A percentile compares a stretch with the other conserved stretches of the same genome.
Evolutionary conservation across 768 basidiomycete species (phyloP).

Genomic region (Lactifluus pinguis): DNA sequence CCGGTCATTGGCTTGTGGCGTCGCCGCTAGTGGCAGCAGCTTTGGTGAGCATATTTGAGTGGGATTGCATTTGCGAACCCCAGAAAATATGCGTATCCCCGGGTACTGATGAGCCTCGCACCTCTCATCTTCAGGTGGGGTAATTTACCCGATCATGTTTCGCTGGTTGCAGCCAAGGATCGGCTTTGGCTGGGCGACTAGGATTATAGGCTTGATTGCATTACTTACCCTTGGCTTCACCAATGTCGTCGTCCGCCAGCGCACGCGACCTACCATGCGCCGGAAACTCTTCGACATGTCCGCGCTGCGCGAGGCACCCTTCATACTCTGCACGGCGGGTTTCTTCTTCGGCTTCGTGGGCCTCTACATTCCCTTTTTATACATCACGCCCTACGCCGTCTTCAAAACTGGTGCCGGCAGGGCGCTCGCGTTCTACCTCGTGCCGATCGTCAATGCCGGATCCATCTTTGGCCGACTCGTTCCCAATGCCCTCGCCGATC

Average conservation of each 20-base stretch:
- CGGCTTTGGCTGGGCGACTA: conserved; percentile 24
- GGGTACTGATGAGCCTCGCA: not conserved
- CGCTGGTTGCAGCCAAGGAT: conserved; percentile 21
- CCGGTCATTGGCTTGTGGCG: conserved; percentile 36
- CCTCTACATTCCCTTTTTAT: conserved; percentile 25
- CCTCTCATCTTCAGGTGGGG: conserved; percentile 7
- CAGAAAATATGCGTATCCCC: not conserved
- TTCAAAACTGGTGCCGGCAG: conserved; percentile 12
- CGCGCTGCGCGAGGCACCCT: conserved; percentile 19
- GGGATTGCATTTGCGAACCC: not conserved
- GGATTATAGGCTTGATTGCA: conserved; percentile 23
- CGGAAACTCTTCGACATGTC: conserved; percentile 19
- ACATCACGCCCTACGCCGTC: conserved; percentile 22
- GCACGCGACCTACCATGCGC: conserved; percentile 9
- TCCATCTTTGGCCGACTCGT: conserved; percentile 25
- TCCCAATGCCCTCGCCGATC: conserved; percentile 25
- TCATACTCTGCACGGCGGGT: conserved; percentile 22
- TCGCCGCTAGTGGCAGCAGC: conserved; percentile 32
- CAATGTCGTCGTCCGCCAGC: conserved; percentile 19
- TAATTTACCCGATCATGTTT: conserved; percentile 27
- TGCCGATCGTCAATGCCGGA: conserved; percentile 27
- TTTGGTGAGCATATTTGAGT: conserved; percentile 14
- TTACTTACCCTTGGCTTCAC: conserved; percentile 21
- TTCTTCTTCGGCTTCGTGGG: conserved; percentile 10
- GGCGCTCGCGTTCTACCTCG: conserved; percentile 24